Evolutionary conservation across 345 rosid genomes (phyloP).

Genomic region (Eucalyptus fibrosa): DNA sequence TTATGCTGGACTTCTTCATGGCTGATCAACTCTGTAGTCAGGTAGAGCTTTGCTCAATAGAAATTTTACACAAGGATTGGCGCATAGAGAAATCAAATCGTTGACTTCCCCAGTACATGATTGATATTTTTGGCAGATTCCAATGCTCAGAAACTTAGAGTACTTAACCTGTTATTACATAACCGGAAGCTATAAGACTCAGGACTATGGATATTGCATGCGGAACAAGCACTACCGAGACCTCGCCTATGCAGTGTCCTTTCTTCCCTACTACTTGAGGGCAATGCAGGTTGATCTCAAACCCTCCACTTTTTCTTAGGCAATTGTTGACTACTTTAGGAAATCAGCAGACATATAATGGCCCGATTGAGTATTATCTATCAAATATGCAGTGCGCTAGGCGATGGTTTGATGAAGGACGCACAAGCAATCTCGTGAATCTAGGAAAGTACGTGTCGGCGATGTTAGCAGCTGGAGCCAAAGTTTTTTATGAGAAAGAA

Average conservation of each 20-base stretch:
- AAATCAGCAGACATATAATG: neutral
- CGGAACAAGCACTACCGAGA: constrained; percentile 60
- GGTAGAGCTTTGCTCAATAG: constrained; percentile 16
- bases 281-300: constrained; percentile 78
- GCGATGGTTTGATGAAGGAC: constrained; percentile 91
- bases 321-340: neutral
- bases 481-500: constrained; percentile 83
- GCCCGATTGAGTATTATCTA: neutral
- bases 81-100: neutral
- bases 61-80: neutral
- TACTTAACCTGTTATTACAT: constrained; percentile 78
- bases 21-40: constrained; percentile 99
- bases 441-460: constrained; percentile 95
- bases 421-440: constrained; percentile 62
- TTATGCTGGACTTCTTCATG: constrained; percentile 98
- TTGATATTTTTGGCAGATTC: constrained; percentile 27
- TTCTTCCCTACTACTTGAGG: constrained; percentile 97
- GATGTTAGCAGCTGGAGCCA: constrained; percentile 92
- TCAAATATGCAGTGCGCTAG: constrained; percentile 62
- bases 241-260: constrained; percentile 88
- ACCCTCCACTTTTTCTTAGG: neutral
- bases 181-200: constrained; percentile 85
- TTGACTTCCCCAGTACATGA: neutral
- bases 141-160: constrained; percentile 79
- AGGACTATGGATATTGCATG: constrained; percentile 82